A percentile compares a stretch with the other conserved stretches of the same genome.
Conservation (phyloP, 2,329 filamentous ascomycete genomes). For the Teratosphaeria pseudoeucalypti region DNA sequence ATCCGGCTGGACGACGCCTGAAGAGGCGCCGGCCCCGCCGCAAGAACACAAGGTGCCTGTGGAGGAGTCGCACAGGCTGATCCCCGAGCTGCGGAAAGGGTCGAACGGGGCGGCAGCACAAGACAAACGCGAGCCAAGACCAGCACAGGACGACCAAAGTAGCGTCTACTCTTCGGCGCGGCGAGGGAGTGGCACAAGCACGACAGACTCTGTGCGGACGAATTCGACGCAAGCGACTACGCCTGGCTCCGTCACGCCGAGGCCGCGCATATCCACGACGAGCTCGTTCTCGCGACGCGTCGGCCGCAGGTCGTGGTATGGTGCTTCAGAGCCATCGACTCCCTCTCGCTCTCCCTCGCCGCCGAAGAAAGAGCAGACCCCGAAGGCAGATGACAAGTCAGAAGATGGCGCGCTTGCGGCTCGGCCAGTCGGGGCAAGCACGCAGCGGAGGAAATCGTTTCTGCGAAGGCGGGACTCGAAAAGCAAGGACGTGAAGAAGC, state of each 20-base stretch:
- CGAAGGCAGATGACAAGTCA: background rate
- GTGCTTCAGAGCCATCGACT: slow-evolving; percentile 13
- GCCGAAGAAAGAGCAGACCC: slow-evolving; percentile 11
- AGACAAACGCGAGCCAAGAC: slow-evolving; percentile 3
- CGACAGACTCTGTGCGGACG: slow-evolving; percentile 15
- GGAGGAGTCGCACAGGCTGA: slow-evolving; percentile 21
- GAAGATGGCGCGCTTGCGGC: slow-evolving; percentile 3
- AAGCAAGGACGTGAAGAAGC: slow-evolving; percentile 3
- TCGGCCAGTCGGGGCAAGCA: background rate
- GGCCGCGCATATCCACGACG: slow-evolving; percentile 11
- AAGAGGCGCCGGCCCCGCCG: slow-evolving; percentile 20
- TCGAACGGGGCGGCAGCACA: slow-evolving; percentile 15
- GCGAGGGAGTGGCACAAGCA: slow-evolving; percentile 10
- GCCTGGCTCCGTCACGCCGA: slow-evolving; percentile 11
- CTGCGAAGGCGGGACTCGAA: slow-evolving; percentile 8
- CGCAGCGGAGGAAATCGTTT: slow-evolving; percentile 6
- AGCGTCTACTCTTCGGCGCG: slow-evolving; percentile 13
- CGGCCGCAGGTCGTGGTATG: slow-evolving; percentile 20
- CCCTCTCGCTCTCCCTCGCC: slow-evolving; percentile 25
- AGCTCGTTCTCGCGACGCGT: slow-evolving; percentile 17
- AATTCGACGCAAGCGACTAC: slow-evolving; percentile 14
- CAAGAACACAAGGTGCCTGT: slow-evolving; percentile 17
- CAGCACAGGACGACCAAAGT: slow-evolving; percentile 12
- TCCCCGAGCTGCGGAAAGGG: slow-evolving; percentile 23
- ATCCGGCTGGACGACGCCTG: slow-evolving; percentile 36